Evolutionary conservation across 257 asterid species (phyloP), one percentile per base, ranked within the genome.

Genomic region (Nemophila menziesii): DNA sequence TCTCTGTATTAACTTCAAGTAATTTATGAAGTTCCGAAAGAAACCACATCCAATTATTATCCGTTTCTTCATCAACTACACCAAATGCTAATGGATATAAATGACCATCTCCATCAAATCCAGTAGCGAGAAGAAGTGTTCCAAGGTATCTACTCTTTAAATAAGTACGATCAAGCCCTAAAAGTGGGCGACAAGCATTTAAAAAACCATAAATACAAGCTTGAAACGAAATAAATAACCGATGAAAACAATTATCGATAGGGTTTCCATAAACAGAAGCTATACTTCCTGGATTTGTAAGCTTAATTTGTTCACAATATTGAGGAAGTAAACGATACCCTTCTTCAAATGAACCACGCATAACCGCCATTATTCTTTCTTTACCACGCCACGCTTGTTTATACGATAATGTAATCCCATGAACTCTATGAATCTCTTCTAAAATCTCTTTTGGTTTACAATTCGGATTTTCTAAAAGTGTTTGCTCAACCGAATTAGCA

Each of bases 321-420:
- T 51, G 78, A 22, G 98, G 95, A 48, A 89, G 92, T 52, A 89
- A 78, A 45, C 92, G 84, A 46, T 89, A 89, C 41, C 90, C 95
- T 64, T 89, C 98, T 65, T 89, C 95, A 52, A 83, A 89, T 46
- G 95, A 80, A 27, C 94, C 98, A 8, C 90, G 92, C 93, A 89
- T 78, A 8, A 90, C 85, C 50, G 92, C 84, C 86, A 89, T 80
- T 20, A 78, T 84, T 53, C 95, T 74, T 56, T 89, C 98, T 65
- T 89, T 89, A 42, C 95, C 98, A 11, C 95, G 81, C 98, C 98
- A 89, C 0, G 98, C 98, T 72, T 89, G 98, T 70, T 78, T 89
- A 72, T 89, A 89, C 0, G 98, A 89, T 29, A 89, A 58, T 20
- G 94, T 81, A 54, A 89, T 84, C 11, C 98, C 98, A 24, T 89